A percentile compares a stretch with the other conserved stretches of the same genome.
Evolutionary conservation across 2,329 filamentous ascomycete species (phyloP).

Genomic region (Trichoderma sp.): DNA sequence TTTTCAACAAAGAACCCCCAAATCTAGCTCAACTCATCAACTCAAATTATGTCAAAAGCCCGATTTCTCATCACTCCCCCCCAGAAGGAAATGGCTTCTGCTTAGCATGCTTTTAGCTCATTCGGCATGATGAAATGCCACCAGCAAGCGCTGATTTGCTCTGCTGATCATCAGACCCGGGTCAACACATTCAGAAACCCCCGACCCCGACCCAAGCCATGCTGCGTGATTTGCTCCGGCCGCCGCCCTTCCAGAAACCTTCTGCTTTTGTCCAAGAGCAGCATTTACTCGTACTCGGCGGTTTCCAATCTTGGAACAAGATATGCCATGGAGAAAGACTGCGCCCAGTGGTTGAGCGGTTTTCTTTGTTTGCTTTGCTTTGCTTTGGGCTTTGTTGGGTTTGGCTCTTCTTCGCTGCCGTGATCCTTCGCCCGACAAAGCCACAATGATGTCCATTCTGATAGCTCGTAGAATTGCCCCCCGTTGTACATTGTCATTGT

Average conservation of each 20-base stretch:
- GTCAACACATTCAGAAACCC: slow-evolving; percentile 15
- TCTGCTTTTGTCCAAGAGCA: background rate
- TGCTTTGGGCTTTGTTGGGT: background rate
- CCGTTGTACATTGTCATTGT: background rate
- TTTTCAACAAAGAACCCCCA: background rate
- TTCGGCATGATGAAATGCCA: background rate
- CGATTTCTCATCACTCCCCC: background rate
- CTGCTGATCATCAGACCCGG: slow-evolving; percentile 1
- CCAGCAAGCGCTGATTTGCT: slow-evolving; percentile 6
- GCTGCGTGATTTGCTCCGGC: slow-evolving; percentile 9
- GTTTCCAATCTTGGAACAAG: background rate
- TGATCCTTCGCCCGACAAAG: background rate
- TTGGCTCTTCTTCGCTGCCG: background rate
- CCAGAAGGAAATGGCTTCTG: background rate
- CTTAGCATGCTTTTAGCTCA: background rate
- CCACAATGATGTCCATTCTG: background rate
- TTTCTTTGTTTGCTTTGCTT: background rate
- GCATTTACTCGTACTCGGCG: background rate
- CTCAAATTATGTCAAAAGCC: background rate
- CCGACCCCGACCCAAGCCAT: slow-evolving; percentile 8
- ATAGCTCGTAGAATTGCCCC: background rate
- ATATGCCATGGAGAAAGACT: background rate
- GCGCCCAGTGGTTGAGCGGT: background rate
- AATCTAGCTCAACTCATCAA: background rate
- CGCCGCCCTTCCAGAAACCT: slow-evolving; percentile 15